phyloP scores from a whole-genome alignment of 1,284 basidiomycete genomes.

The Cystobasidium pallidum region DNA sequence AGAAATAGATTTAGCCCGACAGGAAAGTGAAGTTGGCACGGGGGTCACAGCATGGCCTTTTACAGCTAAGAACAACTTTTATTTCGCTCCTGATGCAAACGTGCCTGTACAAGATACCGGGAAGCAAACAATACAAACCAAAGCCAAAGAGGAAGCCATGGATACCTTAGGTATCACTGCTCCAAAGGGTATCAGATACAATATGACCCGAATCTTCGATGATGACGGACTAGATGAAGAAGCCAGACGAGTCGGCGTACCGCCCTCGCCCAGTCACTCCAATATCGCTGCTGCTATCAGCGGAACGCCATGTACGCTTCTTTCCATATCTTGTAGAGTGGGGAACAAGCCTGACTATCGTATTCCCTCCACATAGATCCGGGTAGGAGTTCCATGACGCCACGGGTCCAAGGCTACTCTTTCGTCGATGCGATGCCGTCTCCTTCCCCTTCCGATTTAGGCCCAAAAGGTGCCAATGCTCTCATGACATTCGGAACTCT shows the following conservation, averaged over 20 bases:
- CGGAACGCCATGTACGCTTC: conserved; percentile 62
- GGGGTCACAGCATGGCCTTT: conserved; percentile 82
- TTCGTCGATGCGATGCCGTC: conserved; percentile 84
- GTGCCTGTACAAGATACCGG: conserved; percentile 60
- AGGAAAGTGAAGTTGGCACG: conserved; percentile 44
- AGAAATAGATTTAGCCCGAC: conserved; percentile 50
- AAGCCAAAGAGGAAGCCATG: conserved; percentile 55
- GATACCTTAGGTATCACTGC: conserved; percentile 58
- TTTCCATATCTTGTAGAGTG: background rate
- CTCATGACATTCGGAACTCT: conserved; percentile 93
- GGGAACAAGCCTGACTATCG: background rate
- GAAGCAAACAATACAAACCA: conserved; percentile 50
- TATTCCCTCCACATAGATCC: conserved; percentile 28
- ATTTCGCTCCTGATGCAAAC: conserved; percentile 90
- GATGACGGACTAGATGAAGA: conserved; percentile 63
- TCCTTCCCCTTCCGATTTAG: conserved; percentile 76
- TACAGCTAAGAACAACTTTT: conserved; percentile 87
- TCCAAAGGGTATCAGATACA: conserved; percentile 71
- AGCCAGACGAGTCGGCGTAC: conserved; percentile 62
- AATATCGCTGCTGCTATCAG: conserved; percentile 84
- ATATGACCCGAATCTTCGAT: conserved; percentile 69
- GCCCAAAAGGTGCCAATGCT: conserved; percentile 73
- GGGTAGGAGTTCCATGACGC: conserved; percentile 52
- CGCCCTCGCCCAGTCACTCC: conserved; percentile 82
- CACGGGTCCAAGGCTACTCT: conserved; percentile 66